Base-by-base conservation (phyloP, 495 filamentous ascomycete genomes). In the Aspergillus heteromorphus region DNA sequence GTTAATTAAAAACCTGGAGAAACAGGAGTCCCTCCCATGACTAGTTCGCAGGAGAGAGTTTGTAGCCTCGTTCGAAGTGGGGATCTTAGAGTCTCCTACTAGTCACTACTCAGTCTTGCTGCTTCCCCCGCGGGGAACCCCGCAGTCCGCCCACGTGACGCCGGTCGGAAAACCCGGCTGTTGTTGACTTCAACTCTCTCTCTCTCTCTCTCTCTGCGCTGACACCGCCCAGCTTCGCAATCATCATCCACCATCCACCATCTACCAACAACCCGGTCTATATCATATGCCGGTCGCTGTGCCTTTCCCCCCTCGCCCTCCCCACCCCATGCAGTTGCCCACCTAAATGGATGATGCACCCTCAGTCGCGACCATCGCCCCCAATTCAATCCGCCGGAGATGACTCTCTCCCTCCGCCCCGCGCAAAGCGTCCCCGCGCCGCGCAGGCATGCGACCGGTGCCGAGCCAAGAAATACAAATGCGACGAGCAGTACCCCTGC, bases 391-490 rank as follows among this genome's bases (percentile, higher is more conserved):
- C 62, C 2, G 51, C 48, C 27, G 55, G 31, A 42, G 65, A 67
- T 45, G 60, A 64, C 16, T 45, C 59, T 25, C 42, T 47, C 4
- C 45, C 55, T 52, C 58, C 64, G 21, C 72, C 70, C 50, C 65
- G 67, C 34, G 45, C 59, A 14, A 74, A 73, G 49, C 60, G 71
- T 48, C 68, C 71, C 23, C 72, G 72, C 16, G 72, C 72, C 30
- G 67, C 70, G 17, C 68, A 70, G 45, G 72, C 72, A 6, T 74
- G 72, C 60, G 72, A 74, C 31, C 61, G 72, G 17, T 74, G 72
- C 55, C 64, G 72, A 53, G 43, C 62, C 45, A 74, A 74, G 61
- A 74, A 74, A 56, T 74, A 74, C 53, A 74, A 74, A 60, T 74
- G 72, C 59, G 69, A 74, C 40, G 72, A 74, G 56, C 62, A 62